Evolutionary conservation across 139 green algal genomes (phyloP).

Genomic region (Picochlorum costavermella): DNA sequence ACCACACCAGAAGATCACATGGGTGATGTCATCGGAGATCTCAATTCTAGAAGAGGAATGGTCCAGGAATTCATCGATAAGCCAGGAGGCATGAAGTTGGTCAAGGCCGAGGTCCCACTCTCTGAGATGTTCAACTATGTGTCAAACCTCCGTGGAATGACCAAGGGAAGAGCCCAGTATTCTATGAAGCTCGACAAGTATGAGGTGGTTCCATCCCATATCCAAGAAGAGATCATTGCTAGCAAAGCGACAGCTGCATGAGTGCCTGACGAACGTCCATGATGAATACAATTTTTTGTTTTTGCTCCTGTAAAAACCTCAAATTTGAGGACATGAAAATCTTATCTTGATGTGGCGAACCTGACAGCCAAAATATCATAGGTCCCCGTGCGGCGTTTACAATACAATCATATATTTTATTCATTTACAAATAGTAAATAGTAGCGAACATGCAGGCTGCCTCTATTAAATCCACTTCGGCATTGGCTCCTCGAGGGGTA

Average conservation of each 20-base stretch:
- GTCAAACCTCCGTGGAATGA: conserved; percentile 82
- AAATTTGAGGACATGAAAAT: neutral
- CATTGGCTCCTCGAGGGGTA: neutral
- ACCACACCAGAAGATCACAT: conserved; percentile 92
- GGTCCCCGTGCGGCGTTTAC: too few species aligned
- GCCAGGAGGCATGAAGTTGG: conserved; percentile 87
- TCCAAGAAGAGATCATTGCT: conserved; percentile 82
- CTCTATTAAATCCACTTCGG: neutral
- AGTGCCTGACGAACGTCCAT: neutral
- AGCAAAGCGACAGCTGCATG: neutral
- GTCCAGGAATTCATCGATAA: conserved; percentile 86
- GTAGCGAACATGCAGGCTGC: neutral
- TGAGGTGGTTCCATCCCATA: conserved; percentile 85
- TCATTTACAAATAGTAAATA: too few species aligned
- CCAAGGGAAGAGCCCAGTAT: conserved; percentile 96
- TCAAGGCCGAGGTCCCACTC: conserved; percentile 81
- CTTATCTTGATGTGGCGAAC: neutral
- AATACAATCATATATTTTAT: too few species aligned
- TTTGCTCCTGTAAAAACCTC: too few species aligned
- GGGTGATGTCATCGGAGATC: conserved; percentile 95
- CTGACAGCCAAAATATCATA: too few species aligned
- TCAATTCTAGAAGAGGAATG: conserved; percentile 92
- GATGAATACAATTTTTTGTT: neutral
- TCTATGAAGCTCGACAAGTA: conserved; percentile 84
- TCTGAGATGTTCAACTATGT: conserved; percentile 99